These are phyloP conservation scores for Saccharum hybrid DNA, from an alignment of 202 grass and related monocot genomes.

Conservation along the genomic window DNA sequence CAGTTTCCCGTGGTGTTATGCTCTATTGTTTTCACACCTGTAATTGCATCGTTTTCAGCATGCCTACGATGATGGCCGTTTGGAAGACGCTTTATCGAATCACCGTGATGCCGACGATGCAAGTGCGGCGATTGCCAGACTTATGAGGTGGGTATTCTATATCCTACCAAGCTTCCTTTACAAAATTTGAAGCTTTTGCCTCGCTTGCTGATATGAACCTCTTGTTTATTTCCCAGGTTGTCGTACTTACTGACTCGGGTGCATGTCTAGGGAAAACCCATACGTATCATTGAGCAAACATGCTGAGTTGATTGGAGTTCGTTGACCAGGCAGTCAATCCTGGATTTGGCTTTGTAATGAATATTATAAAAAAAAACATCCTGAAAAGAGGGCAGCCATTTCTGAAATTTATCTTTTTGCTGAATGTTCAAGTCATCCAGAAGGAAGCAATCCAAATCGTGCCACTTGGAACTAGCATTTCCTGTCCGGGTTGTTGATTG, in stretches of 20 bases:
- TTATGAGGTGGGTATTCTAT: conserved; percentile 55
- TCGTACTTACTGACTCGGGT: conserved; percentile 67
- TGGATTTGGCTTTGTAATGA: conserved; percentile 37
- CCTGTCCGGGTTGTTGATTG: conserved; percentile 26
- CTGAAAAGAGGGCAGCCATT: conserved; percentile 27
- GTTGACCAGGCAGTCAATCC: background rate
- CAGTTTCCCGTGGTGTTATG: background rate
- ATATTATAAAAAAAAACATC: conserved; percentile 36
- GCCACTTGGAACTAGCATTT: conserved; percentile 29
- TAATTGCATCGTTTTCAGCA: conserved; percentile 56
- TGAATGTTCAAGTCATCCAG: conserved; percentile 23
- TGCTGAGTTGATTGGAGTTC: background rate
- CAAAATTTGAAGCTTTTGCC: background rate
- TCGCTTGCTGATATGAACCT: conserved; percentile 26
- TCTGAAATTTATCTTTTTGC: background rate
- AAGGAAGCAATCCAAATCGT: conserved; percentile 24
- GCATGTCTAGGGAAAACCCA: conserved; percentile 49
- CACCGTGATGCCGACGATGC: conserved; percentile 67
- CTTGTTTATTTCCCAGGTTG: conserved; percentile 47
- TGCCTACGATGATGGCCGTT: conserved; percentile 72
- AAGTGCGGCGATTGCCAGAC: conserved; percentile 56
- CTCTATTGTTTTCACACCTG: conserved; percentile 28
- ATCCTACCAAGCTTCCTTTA: background rate
- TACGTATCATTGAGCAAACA: conserved; percentile 4
- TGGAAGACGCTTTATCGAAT: conserved; percentile 70